Conservation (phyloP, 108 stramenopile genomes). For the Nitzschia sp. region DNA sequence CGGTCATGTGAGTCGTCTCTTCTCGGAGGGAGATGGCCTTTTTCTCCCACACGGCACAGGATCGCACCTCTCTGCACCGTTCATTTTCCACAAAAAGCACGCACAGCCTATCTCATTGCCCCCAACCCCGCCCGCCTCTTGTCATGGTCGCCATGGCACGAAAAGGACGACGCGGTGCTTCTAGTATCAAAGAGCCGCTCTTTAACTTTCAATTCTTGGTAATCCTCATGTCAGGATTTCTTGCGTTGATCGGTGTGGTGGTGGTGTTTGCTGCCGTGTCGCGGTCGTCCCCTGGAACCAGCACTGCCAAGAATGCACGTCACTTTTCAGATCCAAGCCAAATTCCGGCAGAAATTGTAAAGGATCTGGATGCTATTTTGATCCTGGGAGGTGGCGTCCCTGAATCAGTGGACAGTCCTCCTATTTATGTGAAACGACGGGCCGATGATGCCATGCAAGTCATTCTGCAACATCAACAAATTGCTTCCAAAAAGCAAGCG, state of each 20-base stretch:
- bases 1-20: too few species aligned
- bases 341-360: conserved; percentile 35
- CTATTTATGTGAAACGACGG: conserved; percentile 65
- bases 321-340: conserved; percentile 19
- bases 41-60: too few species aligned
- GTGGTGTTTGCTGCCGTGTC: neutral
- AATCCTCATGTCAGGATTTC: neutral
- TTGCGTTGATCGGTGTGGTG: neutral
- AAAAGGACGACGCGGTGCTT: neutral
- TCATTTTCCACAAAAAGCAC: too few species aligned
- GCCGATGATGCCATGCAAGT: conserved; percentile 56
- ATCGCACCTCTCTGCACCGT: too few species aligned
- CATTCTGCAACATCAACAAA: conserved; percentile 8
- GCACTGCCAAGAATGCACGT: neutral
- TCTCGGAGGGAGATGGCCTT: too few species aligned
- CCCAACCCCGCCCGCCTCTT: too few species aligned
- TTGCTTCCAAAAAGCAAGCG: neutral
- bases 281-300: neutral
- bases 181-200: neutral
- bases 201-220: neutral
- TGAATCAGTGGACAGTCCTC: conserved; percentile 55
- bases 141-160: conserved; percentile 2
- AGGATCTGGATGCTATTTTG: conserved; percentile 68
- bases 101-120: too few species aligned
- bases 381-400: conserved; percentile 85